Conservation (phyloP, 2,329 filamentous ascomycete species). For the Fusarium stilboides region DNA sequence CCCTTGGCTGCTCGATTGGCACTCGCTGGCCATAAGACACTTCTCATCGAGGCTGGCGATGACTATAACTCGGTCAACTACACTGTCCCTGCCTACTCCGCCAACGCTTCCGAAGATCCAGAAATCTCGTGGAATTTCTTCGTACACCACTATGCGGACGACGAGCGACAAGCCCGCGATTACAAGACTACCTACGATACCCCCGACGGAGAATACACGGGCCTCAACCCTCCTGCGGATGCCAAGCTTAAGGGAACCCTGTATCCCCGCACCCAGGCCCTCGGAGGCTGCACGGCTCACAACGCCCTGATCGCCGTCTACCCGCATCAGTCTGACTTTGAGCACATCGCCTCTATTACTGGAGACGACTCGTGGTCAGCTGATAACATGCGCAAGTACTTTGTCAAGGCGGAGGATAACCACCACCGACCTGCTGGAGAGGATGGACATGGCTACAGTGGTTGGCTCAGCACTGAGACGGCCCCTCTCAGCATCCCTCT, state of each 20-base stretch:
- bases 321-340: slow-evolving; percentile 72
- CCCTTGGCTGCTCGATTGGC: slow-evolving; percentile 72
- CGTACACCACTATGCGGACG: slow-evolving; percentile 72
- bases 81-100: slow-evolving; percentile 68
- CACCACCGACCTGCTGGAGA: slow-evolving; percentile 56
- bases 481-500: slow-evolving; percentile 38
- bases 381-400: slow-evolving; percentile 73
- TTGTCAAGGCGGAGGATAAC: slow-evolving; percentile 69
- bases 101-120: slow-evolving; percentile 68
- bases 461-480: slow-evolving; percentile 44
- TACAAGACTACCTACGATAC: slow-evolving; percentile 72
- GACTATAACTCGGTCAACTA: slow-evolving; percentile 68
- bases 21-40: slow-evolving; percentile 70
- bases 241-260: slow-evolving; percentile 61
- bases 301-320: slow-evolving; percentile 73
- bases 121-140: slow-evolving; percentile 75
- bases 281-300: slow-evolving; percentile 70
- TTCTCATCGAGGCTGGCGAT: slow-evolving; percentile 74
- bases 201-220: slow-evolving; percentile 66
- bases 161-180: slow-evolving; percentile 67
- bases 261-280: slow-evolving; percentile 63
- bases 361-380: slow-evolving; percentile 73
- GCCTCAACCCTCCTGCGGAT: slow-evolving; percentile 57
- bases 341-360: slow-evolving; percentile 70
- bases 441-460: slow-evolving; percentile 42